Evolutionary conservation across 257 asterid species (phyloP), one percentile per base, ranked within the genome.

Genomic region (Solanum bulbocastanum): DNA sequence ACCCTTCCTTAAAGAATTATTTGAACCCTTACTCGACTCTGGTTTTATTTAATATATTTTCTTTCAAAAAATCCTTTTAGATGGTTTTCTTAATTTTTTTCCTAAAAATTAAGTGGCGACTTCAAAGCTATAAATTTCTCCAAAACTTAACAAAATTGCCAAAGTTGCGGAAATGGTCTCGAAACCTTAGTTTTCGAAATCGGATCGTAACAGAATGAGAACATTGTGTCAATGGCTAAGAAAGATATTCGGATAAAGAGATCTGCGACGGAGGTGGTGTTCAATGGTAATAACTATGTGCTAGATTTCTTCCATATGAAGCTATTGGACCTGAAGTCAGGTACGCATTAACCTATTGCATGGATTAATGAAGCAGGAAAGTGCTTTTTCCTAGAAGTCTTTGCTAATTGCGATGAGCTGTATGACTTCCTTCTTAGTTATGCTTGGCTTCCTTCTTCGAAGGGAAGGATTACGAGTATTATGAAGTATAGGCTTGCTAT

Each of bases 401-500:
- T 94, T 84, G 76, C 89, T 83, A 91, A 88, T 35, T 86, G 46
- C 89, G 92, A 87, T 86, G 93, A 90, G 71, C 74, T 87, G 23
- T 81, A 87, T 58, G 86, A 94, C 97, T 40, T 40, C 78, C 92
- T 92, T 91, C 89, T 95, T 56, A 90, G 56, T 79, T 95, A 91
- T 86, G 99, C 98, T 39, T 96, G 99, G 99, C 97, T 96, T 84
- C 99, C 98, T 86, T 94, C 93, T 90, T 91, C 94, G 10, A 92
- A 91, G 86, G 92, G 84, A 89, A 90, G 93, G 25, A 86, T 90
- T 62, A 87, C 89, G 6, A 89, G 91, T 87, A 90, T 94, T 18
- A 72, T 94, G 88, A 91, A 94, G 66, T 94, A 93, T 90, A 98
- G 99, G 22, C 84, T 95, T 86, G 94, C 94, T 86, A 81, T 85